Evolutionary conservation across 139 green algal genomes (phyloP).

Genomic region (Tetradesmus obliquus): DNA sequence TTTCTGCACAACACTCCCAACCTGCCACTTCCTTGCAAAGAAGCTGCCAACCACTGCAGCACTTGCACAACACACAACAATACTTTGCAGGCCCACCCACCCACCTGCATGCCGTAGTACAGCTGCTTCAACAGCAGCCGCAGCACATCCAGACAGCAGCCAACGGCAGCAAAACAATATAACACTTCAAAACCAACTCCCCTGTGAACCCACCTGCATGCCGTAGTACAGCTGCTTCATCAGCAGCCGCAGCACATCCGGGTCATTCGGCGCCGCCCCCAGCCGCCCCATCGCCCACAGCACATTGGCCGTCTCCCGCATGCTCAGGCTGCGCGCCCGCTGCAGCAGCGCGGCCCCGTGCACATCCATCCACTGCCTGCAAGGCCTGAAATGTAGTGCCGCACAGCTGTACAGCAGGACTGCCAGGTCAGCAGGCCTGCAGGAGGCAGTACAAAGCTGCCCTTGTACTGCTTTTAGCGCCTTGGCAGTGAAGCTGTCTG

Average conservation of each 20-base stretch:
- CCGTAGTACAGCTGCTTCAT: conserved; percentile 4
- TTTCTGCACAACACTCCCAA: neutral
- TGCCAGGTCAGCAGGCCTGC: conserved; percentile 14
- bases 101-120: conserved; percentile 34
- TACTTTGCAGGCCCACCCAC: neutral
- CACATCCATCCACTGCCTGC: neutral
- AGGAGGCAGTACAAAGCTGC: neutral
- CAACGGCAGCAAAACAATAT: neutral
- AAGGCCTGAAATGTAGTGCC: neutral
- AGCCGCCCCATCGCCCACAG: conserved; percentile 29
- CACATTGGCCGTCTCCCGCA: conserved; percentile 14
- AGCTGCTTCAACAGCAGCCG: neutral
- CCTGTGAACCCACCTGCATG: conserved; percentile 20
- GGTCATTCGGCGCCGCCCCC: neutral
- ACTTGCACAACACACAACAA: neutral
- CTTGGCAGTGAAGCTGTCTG: neutral
- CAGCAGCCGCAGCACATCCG: neutral
- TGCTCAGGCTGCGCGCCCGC: neutral
- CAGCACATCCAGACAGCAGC: neutral
- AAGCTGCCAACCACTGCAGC: neutral
- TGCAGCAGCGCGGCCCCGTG: neutral
- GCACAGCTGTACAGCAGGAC: conserved; percentile 41
- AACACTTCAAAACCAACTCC: neutral
- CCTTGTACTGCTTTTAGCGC: neutral
- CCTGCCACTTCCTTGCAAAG: neutral